Base-by-base conservation (phyloP, 2,329 filamentous ascomycete species). In the Zymoseptoria crescenta region DNA sequence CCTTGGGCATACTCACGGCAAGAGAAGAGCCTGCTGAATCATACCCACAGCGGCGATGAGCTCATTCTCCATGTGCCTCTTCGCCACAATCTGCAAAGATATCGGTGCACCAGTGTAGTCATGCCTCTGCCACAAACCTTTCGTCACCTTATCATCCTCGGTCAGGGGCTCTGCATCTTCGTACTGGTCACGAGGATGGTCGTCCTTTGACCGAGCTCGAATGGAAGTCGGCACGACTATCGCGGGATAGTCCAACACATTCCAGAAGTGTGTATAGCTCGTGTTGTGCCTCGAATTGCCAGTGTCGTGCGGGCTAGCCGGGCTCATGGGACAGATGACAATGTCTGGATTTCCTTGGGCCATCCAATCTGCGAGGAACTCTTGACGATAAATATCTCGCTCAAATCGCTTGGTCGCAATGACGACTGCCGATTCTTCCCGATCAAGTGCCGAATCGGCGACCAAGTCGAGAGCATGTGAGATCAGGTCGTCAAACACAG, bases 241-340 rank as follows among this genome's bases (percentile, higher is more conserved):
- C 0, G 54, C 59, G 2, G 63, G 63, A 54, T 65, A 65, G 35
- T 64, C 63, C 8, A 64, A 56, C 19, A 57, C 63, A 48, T 65
- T 65, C 63, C 63, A 65, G 10, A 65, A 29, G 4, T 56, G 58
- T 3, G 63, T 13, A 52, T 52, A 8, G 28, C 27, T 52, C 8
- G 51, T 3, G 21, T 52, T 52, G 51, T 52, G 51, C 28, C 10
- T 28, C 7, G 30, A 16, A 8, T 52, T 30, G 4, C 61, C 59
- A 2, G 59, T 62, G 29, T 64, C 63, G 35, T 65, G 63, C 24
- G 59, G 60, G 13, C 19, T 50, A 16, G 63, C 63, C 1, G 63
- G 59, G 6, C 61, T 60, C 3, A 65, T 59, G 13, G 59, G 63
- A n/a, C 61, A 64, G 8, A 65, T 58, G 29, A 65, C 63, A 13